A percentile compares a stretch with the other conserved stretches of the same genome.
phyloP scores from a whole-genome alignment of 345 rosid species.

The Citrus cavaleriei region DNA sequence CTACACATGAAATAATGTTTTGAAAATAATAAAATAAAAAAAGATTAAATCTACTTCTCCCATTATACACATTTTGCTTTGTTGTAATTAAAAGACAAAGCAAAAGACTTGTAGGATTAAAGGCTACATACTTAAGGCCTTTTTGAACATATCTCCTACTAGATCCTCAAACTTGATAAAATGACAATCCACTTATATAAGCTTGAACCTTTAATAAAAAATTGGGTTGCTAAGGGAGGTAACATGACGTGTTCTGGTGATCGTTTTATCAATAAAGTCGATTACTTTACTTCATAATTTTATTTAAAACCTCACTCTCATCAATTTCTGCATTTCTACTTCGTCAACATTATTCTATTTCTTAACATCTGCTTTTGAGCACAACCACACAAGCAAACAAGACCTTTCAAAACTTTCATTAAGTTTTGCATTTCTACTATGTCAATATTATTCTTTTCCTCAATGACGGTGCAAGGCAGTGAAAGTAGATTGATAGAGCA shows the following conservation, averaged over 20 bases:
- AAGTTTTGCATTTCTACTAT: too few relatives aligned
- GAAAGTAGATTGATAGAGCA: too few relatives aligned
- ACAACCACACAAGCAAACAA: neutral
- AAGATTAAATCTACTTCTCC: neutral
- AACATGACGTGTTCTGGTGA: neutral
- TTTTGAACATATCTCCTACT: neutral
- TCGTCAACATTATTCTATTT: too few relatives aligned
- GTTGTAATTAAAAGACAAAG: neutral
- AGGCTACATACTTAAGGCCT: neutral
- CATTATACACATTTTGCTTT: neutral
- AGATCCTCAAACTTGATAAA: neutral
- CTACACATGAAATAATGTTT: too few relatives aligned
- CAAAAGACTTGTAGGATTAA: neutral
- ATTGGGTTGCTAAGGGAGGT: neutral
- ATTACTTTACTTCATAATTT: too few relatives aligned
- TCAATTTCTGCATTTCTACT: too few relatives aligned
- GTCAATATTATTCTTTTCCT: neutral
- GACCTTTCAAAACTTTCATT: neutral
- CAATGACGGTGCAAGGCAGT: too few relatives aligned
- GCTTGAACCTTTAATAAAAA: neutral
- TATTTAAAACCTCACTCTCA: too few relatives aligned
- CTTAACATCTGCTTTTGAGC: neutral
- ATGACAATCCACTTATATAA: neutral
- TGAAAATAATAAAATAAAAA: too few relatives aligned
- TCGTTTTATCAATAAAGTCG: neutral